These are phyloP conservation scores for Neonectria sp. DNA, from an alignment of 2,329 filamentous ascomycete genomes.

Conservation along the genomic window DNA sequence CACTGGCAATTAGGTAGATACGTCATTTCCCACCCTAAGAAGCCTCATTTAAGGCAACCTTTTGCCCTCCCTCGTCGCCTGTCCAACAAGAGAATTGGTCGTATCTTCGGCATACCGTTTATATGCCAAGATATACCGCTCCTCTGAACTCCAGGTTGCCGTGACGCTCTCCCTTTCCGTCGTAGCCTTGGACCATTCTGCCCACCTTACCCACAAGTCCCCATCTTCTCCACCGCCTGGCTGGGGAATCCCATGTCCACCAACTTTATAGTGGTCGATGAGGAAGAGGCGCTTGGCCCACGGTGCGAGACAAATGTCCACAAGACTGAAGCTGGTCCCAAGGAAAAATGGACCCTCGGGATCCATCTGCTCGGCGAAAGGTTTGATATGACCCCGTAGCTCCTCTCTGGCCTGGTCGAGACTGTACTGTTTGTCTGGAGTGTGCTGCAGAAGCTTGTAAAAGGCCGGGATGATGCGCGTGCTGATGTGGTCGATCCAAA, in stretches of 20 bases:
- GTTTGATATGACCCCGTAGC: conserved; percentile 71
- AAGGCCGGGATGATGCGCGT: conserved; percentile 78
- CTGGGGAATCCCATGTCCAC: conserved; percentile 63
- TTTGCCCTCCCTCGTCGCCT: conserved; percentile 74
- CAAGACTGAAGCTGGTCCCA: conserved; percentile 73
- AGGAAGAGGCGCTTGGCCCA: conserved; percentile 82
- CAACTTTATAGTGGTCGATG: conserved; percentile 81
- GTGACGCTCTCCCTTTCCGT: conserved; percentile 72
- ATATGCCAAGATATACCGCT: conserved; percentile 79
- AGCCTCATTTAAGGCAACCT: conserved; percentile 64
- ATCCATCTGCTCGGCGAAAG: conserved; percentile 75
- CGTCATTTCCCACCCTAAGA: neutral
- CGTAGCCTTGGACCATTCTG: conserved; percentile 74
- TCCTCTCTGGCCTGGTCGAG: conserved; percentile 70
- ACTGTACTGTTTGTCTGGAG: conserved; percentile 62
- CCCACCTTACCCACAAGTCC: conserved; percentile 75
- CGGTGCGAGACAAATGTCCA: conserved; percentile 80
- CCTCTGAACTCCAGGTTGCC: conserved; percentile 77
- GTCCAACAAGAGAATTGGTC: conserved; percentile 73
- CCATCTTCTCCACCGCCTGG: conserved; percentile 71
- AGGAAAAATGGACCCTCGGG: conserved; percentile 74
- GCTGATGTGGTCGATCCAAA: conserved; percentile 83
- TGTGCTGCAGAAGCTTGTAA: conserved; percentile 74
- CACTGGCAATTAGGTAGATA: neutral
- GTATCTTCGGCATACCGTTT: conserved; percentile 76